Percentiles rank a stretch among this genome's conserved stretches.
phyloP scores from a whole-genome alignment of 352 stramenopile genomes.

The Pythium diclinum region DNA sequence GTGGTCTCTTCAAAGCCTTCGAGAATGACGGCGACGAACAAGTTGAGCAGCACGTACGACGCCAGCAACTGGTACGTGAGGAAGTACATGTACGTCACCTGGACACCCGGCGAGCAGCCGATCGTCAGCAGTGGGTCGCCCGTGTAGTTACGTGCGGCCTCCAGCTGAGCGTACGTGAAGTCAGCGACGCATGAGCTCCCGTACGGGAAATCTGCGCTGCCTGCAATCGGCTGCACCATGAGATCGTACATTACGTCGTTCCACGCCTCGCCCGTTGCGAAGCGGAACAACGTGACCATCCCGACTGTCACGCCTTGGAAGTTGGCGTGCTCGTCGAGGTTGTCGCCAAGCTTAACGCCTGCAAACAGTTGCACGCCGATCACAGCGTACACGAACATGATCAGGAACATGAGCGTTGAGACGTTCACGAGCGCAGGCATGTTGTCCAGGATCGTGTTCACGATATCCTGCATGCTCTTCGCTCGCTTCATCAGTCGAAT shows the following conservation, averaged over 20 bases:
- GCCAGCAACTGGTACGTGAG: slow-evolving; percentile 56
- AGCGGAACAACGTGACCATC: slow-evolving; percentile 64
- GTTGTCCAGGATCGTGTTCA: slow-evolving; percentile 68
- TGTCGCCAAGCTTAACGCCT: slow-evolving; percentile 45
- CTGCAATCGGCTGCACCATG: slow-evolving; percentile 36
- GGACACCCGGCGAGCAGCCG: slow-evolving; percentile 33
- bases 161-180: slow-evolving; percentile 34
- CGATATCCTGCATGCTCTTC: slow-evolving; percentile 57
- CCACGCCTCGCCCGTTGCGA: slow-evolving; percentile 68
- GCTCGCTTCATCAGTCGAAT: slow-evolving; percentile 46
- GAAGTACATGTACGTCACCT: slow-evolving; percentile 68
- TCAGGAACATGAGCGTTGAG: slow-evolving; percentile 54
- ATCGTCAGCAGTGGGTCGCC: slow-evolving; percentile 36
- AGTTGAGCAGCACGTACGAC: slow-evolving; percentile 71
- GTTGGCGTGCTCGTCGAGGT: slow-evolving; percentile 57
- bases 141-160: slow-evolving; percentile 24
- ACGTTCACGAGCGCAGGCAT: slow-evolving; percentile 79
- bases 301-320: slow-evolving; percentile 53
- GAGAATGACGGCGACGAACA: slow-evolving; percentile 81
- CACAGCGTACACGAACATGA: slow-evolving; percentile 80
- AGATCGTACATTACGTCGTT: slow-evolving; percentile 83
- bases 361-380: slow-evolving; percentile 77
- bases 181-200: slow-evolving; percentile 38
- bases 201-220: slow-evolving; percentile 26
- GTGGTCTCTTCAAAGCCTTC: slow-evolving; percentile 69